phyloP scores from a whole-genome alignment of 208 protist genomes.

The Leishmania lainsoni region DNA sequence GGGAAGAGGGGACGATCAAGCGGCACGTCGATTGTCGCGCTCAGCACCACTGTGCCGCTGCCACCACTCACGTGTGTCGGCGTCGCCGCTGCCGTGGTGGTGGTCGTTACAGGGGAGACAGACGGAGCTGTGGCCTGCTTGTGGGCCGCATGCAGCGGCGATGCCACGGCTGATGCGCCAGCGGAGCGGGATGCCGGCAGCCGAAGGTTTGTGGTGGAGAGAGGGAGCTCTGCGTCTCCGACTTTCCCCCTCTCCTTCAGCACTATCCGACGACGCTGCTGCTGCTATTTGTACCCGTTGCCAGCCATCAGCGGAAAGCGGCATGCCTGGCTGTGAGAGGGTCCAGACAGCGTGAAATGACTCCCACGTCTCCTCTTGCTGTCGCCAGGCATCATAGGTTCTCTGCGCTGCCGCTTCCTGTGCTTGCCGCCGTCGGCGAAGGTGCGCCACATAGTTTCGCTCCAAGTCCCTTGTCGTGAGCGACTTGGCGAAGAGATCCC shows the following conservation, averaged over 20 bases:
- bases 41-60: not conserved
- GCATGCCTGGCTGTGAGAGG: conserved; percentile 59
- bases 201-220: not conserved
- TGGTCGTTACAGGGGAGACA: not conserved
- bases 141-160: not conserved
- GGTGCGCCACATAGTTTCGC: conserved; percentile 19
- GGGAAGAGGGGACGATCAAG: conserved; percentile 23
- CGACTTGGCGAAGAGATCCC: conserved; percentile 22
- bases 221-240: not conserved
- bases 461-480: conserved; percentile 40
- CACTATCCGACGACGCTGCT: conserved; percentile 7
- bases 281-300: conserved; percentile 5
- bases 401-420: conserved; percentile 15
- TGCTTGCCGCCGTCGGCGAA: conserved; percentile 14
- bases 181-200: not conserved
- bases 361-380: conserved; percentile 26
- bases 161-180: not conserved
- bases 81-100: not conserved
- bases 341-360: conserved; percentile 70
- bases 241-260: not conserved
- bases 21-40: conserved; percentile 18
- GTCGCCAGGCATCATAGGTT: conserved; percentile 10
- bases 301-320: conserved; percentile 56
- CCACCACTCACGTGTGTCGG: not conserved
- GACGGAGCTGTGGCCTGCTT: not conserved